Percentiles rank a stretch among this genome's conserved stretches.
Conservation (phyloP, 2,329 filamentous ascomycete species). For the Sporothrix protearum region DNA sequence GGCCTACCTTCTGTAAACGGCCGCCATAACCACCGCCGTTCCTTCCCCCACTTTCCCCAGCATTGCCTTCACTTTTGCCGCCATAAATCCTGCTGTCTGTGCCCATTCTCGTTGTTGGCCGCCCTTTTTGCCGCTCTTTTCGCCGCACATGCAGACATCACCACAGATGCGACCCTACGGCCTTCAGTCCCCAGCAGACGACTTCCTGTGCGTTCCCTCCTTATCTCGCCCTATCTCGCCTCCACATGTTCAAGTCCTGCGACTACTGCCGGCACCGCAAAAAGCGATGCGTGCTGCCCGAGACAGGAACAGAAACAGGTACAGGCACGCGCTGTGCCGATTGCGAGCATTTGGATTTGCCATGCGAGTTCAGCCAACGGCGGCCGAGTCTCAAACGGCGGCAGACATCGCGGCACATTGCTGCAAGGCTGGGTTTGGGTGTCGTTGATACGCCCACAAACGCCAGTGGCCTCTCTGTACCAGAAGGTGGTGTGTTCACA, state of each 20-base stretch:
- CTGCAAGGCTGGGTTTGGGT: not conserved
- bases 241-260: slow-evolving; percentile 19
- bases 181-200: not conserved
- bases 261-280: slow-evolving; percentile 23
- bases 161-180: not conserved
- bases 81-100: not conserved
- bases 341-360: slow-evolving; percentile 17
- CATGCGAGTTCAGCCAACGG: slow-evolving; percentile 18
- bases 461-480: not conserved
- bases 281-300: slow-evolving; percentile 1
- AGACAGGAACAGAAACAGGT: not conserved
- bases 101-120: not conserved
- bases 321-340: slow-evolving; percentile 11
- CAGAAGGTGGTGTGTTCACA: not conserved
- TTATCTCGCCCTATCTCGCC: not conserved
- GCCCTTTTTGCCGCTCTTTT: slow-evolving; percentile 16
- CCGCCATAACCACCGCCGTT: not conserved
- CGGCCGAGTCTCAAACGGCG: slow-evolving; percentile 15
- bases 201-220: not conserved
- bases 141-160: slow-evolving; percentile 1
- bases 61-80: too few species aligned
- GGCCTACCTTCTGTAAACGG: not conserved
- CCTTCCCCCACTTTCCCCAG: not conserved
- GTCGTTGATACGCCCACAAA: too few species aligned
- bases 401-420: slow-evolving; percentile 14